These are phyloP conservation scores for Coemansia sp. DNA, from an alignment of 192 early-diverging fungal genomes.

Conservation along the genomic window DNA sequence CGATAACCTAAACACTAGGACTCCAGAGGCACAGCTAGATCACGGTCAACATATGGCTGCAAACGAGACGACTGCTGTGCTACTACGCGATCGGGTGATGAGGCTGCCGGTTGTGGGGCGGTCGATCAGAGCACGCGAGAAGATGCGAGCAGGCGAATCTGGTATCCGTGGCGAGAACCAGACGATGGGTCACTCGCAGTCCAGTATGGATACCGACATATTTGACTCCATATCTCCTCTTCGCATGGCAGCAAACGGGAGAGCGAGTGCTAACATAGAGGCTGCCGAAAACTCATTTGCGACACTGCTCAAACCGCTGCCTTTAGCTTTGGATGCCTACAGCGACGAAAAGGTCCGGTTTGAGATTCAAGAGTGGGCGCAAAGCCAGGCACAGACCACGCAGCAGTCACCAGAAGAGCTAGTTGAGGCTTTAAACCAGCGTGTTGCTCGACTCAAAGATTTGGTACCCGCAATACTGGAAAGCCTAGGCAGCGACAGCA, in stretches of 20 bases:
- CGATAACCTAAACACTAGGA: background rate
- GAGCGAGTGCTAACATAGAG: background rate
- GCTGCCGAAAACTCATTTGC: slow-evolving; percentile 18
- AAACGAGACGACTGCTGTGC: background rate
- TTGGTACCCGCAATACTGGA: slow-evolving; percentile 21
- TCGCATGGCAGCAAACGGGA: background rate
- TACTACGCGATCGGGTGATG: slow-evolving; percentile 14
- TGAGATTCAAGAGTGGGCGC: slow-evolving; percentile 39
- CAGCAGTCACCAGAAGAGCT: slow-evolving; percentile 19
- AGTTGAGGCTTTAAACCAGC: slow-evolving; percentile 10
- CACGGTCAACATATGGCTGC: background rate
- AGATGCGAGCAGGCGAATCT: slow-evolving; percentile 4
- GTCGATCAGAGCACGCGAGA: slow-evolving; percentile 36
- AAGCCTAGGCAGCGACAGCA: slow-evolving; percentile 6
- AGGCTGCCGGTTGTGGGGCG: slow-evolving; percentile 15
- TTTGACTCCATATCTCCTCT: slow-evolving; percentile 9
- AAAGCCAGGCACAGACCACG: slow-evolving; percentile 11
- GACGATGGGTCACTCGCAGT: background rate
- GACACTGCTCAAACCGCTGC: slow-evolving; percentile 14
- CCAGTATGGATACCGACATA: slow-evolving; percentile 38
- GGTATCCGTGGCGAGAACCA: background rate
- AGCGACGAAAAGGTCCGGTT: slow-evolving; percentile 13
- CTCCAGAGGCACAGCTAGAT: background rate
- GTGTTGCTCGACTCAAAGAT: slow-evolving; percentile 24
- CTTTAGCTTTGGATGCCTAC: background rate